These are phyloP conservation scores for Fusarium mangiferae DNA, from an alignment of 2,329 filamentous ascomycete genomes.

Conservation along the genomic window DNA sequence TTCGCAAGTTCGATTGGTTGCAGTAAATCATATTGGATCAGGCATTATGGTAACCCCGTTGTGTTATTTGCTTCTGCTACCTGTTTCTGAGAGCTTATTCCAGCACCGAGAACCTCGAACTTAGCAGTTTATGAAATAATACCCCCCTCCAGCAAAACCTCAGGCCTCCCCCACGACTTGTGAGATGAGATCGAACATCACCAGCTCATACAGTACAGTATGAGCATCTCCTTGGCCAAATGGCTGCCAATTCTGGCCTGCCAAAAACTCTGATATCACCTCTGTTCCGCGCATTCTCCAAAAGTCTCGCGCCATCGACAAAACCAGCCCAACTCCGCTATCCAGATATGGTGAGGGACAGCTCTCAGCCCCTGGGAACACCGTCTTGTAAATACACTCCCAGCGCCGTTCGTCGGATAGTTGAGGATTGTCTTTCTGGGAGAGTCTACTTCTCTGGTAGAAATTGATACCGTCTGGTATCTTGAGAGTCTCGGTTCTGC, in stretches of 20 bases:
- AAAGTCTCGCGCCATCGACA: neutral
- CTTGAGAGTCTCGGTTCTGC: neutral
- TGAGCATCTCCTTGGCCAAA: neutral
- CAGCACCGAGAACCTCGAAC: no score
- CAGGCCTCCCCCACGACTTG: neutral
- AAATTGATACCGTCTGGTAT: neutral
- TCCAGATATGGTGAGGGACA: neutral
- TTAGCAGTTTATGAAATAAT: no score
- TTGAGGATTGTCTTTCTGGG: neutral
- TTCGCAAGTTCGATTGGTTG: no score
- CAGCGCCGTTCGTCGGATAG: neutral
- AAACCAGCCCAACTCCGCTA: neutral
- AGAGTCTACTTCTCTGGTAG: neutral
- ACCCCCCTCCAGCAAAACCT: neutral
- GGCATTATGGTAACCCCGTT: no score
- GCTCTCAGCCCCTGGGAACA: neutral
- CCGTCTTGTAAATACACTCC: rapidly evolving
- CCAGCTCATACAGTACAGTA: neutral
- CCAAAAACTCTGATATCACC: rapidly evolving
- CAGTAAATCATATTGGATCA: no score
- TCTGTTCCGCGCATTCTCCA: neutral
- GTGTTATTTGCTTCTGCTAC: no score
- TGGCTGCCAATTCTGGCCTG: neutral
- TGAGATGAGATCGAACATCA: neutral
- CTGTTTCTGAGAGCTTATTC: no score